Base-by-base conservation (phyloP, 768 basidiomycete genomes). In the Mycena alexandri region DNA sequence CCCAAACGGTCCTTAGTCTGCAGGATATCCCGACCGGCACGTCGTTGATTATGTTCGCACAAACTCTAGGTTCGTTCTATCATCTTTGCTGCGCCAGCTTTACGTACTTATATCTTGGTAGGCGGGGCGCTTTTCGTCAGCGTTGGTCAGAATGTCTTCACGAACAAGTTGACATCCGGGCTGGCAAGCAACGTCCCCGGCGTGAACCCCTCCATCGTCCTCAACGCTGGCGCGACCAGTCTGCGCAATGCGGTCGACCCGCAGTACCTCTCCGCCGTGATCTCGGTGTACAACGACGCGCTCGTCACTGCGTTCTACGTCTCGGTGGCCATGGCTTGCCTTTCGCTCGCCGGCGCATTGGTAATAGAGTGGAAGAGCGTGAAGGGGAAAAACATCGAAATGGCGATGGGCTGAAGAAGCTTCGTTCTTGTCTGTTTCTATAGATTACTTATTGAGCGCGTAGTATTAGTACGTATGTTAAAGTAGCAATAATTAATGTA, bases 51-150 rank as follows among this genome's bases (percentile, higher is more conserved):
- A 70, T 75, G 65, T 75, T 75, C 67, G 53, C 70, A 58, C 72
- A 71, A n/a, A 67, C 70, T 12, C 64, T 75, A 11, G 65, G 59
- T 60, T 17, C 14, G 58, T 50, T 9, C 53, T 25, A 29, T n/a
- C 10, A 2, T 10, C 14, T 19, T 21, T 33, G 11, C 16, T 34
- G 36, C 24, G 25, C 24, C 11, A 24, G 17, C 4, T 11, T 2
- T 11, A 5, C 1, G 47, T 21, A 14, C 5, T 52, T 47, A 50
- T n/a, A 17, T 36, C 16, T 46, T 17, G 19, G 9, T 22, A 50
- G 65, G 69, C 21, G 74, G 74, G 21, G 69, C 72, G 2, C 47
- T 75, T 14, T 72, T 72, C 59, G 63, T 75, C 42, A 67, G 69
- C 11, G 68, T 75, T 19, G 66, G 63, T 0, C 72, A 75, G 56